These are phyloP conservation scores for Alectoria sarmentosa DNA, from an alignment of 495 filamentous ascomycete species.

Conservation along the genomic window DNA sequence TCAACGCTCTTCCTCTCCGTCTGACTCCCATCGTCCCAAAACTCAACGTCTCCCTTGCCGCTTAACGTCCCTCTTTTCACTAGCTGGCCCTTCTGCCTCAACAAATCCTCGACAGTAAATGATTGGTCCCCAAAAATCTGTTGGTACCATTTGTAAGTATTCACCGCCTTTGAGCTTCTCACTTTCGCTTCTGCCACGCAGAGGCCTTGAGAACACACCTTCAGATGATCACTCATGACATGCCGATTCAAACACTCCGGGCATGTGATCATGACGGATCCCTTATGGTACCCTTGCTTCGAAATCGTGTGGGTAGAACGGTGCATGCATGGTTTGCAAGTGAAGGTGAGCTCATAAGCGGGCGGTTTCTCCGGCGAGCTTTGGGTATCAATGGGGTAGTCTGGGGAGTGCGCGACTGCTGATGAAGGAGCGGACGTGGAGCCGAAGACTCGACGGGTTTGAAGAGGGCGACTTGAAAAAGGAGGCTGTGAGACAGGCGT, in stretches of 20 bases:
- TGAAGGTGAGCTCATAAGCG: constrained; percentile 80
- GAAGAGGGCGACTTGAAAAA: background rate
- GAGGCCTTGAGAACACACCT: constrained; percentile 15
- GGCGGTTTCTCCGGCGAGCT: constrained; percentile 47
- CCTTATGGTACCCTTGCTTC: constrained; percentile 89
- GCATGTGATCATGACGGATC: constrained; percentile 81
- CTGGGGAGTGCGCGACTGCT: constrained; percentile 30
- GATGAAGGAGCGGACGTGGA: constrained; percentile 23
- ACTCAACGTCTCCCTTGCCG: constrained; percentile 42
- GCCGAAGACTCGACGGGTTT: constrained; percentile 21
- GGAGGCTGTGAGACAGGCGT: background rate
- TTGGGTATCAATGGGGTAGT: constrained; percentile 28
- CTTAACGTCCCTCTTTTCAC: constrained; percentile 50
- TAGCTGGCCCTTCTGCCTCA: constrained; percentile 56
- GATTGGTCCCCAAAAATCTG: constrained; percentile 59
- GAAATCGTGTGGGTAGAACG: constrained; percentile 73
- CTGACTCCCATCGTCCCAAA: constrained; percentile 35
- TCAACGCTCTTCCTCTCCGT: background rate
- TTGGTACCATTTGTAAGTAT: background rate
- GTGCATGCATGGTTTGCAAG: constrained; percentile 74
- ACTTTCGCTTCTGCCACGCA: constrained; percentile 24
- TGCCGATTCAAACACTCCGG: constrained; percentile 77
- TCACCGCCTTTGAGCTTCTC: background rate
- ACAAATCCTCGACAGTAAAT: constrained; percentile 64
- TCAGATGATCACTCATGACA: constrained; percentile 85